Evolutionary conservation across 371 early-diverging fungal genomes (phyloP).

Genomic region (Batkoa obscura): DNA sequence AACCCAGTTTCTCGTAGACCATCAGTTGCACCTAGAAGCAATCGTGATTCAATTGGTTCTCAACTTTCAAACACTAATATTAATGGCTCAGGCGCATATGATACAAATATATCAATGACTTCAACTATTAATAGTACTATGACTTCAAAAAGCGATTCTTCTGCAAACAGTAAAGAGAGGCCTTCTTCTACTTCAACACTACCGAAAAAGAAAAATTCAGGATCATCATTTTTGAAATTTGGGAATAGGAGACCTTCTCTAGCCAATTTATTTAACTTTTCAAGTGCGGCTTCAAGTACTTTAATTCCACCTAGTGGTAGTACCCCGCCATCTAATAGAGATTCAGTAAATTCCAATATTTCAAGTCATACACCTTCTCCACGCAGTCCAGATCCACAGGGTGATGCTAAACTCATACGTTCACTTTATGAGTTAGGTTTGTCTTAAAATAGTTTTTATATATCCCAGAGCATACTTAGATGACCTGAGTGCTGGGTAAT

Average conservation of each 20-base stretch:
- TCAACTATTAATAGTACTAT: not conserved
- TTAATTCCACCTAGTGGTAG: not conserved
- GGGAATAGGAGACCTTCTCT: not conserved
- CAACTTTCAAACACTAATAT: not conserved
- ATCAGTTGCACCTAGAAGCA: not conserved
- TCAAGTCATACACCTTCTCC: too few species aligned
- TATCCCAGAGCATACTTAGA: too few species aligned
- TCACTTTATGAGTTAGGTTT: too few species aligned
- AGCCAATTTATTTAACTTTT: not conserved
- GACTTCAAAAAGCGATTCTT: not conserved
- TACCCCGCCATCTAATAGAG: not conserved
- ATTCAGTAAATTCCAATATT: not conserved
- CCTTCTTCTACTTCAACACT: not conserved
- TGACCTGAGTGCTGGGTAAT: too few species aligned
- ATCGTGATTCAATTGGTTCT: not conserved
- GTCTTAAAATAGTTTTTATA: too few species aligned
- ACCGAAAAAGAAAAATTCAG: not conserved
- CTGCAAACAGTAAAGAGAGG: not conserved
- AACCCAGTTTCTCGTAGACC: not conserved
- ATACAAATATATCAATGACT: not conserved
- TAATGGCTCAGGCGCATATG: not conserved
- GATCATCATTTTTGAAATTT: not conserved
- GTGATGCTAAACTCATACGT: too few species aligned
- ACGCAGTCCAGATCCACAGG: too few species aligned
- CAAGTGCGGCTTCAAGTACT: not conserved